Percentiles rank a stretch among this genome's conserved stretches.
Conservation (phyloP, 495 filamentous ascomycete species). For the Hyaloscypha variabilis region DNA sequence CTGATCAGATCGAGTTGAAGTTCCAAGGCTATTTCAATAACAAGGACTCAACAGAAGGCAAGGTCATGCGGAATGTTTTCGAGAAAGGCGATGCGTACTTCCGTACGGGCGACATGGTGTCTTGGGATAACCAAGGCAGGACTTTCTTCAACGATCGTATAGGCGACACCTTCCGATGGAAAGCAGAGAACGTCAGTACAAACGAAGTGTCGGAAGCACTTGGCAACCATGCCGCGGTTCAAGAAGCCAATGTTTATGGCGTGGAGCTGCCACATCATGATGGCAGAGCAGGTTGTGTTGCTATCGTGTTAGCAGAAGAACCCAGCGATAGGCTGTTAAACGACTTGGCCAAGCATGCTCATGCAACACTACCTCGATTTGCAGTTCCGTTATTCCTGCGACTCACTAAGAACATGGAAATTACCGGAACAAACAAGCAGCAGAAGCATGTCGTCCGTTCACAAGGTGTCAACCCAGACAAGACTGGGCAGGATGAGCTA, state of each 20-base stretch:
- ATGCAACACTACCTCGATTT: slow-evolving; percentile 65
- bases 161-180: slow-evolving; percentile 96
- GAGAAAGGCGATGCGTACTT: slow-evolving; percentile 84
- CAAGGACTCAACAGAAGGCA: slow-evolving; percentile 68
- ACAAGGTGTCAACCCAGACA: slow-evolving; percentile 71
- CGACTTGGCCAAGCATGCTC: slow-evolving; percentile 61
- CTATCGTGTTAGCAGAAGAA: slow-evolving; percentile 58
- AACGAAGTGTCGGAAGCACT: slow-evolving; percentile 79
- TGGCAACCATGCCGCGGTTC: slow-evolving; percentile 64
- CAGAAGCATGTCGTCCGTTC: slow-evolving; percentile 72
- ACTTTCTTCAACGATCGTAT: slow-evolving; percentile 89
- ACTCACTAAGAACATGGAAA: slow-evolving; percentile 57
- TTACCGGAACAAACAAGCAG: slow-evolving; percentile 88
- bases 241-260: slow-evolving; percentile 89
- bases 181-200: slow-evolving; percentile 89
- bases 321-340: slow-evolving; percentile 47
- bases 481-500: slow-evolving; percentile 60
- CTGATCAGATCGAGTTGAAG: slow-evolving; percentile 58
- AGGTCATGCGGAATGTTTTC: slow-evolving; percentile 79
- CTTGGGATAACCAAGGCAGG: slow-evolving; percentile 69
- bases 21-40: slow-evolving; percentile 94
- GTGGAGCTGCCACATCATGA: slow-evolving; percentile 83
- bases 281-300: slow-evolving; percentile 83
- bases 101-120: slow-evolving; percentile 82
- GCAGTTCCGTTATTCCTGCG: slow-evolving; percentile 81